phyloP scores from a whole-genome alignment of 2,329 filamentous ascomycete species.

The Arachnopeziza araneosa region DNA sequence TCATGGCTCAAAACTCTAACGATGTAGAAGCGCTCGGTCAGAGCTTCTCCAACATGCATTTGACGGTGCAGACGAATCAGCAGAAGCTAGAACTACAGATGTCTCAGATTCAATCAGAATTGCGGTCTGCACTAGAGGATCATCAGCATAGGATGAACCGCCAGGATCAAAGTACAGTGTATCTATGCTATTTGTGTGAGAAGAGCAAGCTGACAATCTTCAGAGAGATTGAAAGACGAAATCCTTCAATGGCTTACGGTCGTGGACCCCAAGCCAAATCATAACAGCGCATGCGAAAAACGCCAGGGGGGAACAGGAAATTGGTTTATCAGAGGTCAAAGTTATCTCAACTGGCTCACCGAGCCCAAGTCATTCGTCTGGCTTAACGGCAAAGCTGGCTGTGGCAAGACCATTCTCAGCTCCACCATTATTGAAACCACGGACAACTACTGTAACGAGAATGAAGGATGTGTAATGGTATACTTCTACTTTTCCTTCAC shows the following conservation, averaged over 20 bases:
- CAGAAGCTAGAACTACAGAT: not conserved
- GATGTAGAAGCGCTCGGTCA: not conserved
- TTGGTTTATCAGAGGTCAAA: constrained; percentile 30
- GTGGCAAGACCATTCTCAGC: constrained; percentile 1
- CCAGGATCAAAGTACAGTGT: no score
- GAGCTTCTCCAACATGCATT: not conserved
- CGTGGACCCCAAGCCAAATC: not conserved
- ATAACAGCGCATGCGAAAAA: not conserved
- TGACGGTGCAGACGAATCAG: not conserved
- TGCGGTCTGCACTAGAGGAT: not conserved
- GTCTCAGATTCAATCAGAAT: not conserved
- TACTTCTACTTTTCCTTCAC: constrained; percentile 37
- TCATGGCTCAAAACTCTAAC: not conserved
- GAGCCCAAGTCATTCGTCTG: constrained; percentile 20
- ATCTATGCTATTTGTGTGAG: no score
- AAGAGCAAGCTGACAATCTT: no score
- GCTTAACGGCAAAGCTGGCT: constrained; percentile 1
- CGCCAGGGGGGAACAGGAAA: constrained; percentile 24
- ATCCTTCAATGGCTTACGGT: not conserved
- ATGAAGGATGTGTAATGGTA: constrained; percentile 19
- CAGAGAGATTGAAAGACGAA: no score
- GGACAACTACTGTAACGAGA: constrained; percentile 1
- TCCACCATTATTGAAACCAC: constrained; percentile 29
- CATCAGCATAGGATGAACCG: not conserved
- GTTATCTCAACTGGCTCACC: constrained; percentile 30